These are phyloP conservation scores for Termitomyces bulborhizus DNA, from an alignment of 768 basidiomycete species.

Conservation along the genomic window DNA sequence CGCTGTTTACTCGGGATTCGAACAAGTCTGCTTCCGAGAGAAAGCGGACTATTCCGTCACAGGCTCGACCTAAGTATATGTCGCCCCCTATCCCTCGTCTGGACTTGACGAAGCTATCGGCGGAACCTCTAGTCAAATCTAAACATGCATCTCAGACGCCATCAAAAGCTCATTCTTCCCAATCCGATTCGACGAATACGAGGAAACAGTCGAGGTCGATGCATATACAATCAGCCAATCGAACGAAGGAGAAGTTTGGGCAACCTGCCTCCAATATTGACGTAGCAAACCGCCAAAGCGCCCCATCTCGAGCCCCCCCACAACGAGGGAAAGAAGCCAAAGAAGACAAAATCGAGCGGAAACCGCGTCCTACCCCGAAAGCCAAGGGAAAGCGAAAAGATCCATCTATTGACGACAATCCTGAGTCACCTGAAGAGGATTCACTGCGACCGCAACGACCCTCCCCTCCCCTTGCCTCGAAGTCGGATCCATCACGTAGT, in stretches of 20 bases:
- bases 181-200: neutral
- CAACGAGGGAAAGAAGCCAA: neutral
- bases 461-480: constrained; percentile 4
- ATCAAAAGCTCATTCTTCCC: neutral
- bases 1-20: constrained; percentile 2
- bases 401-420: neutral
- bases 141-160: neutral
- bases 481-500: neutral
- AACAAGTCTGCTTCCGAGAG: constrained; percentile 3
- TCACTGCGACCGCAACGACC: constrained; percentile 22
- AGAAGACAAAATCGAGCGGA: neutral
- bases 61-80: neutral
- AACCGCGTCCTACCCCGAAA: neutral
- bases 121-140: neutral
- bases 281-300: constrained; percentile 7
- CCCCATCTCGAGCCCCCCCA: neutral
- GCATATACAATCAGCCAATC: neutral
- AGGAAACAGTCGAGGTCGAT: neutral
- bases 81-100: constrained; percentile 12
- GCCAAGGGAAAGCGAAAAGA: constrained; percentile 14
- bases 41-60: constrained; percentile 1
- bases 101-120: constrained; percentile 5
- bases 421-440: neutral
- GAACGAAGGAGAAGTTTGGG: neutral
- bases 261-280: constrained; percentile 6